Evolutionary conservation across 176 grass and related monocot genomes (phyloP), one percentile per base, ranked within the genome.

Genomic region (Triticum timopheevii): DNA sequence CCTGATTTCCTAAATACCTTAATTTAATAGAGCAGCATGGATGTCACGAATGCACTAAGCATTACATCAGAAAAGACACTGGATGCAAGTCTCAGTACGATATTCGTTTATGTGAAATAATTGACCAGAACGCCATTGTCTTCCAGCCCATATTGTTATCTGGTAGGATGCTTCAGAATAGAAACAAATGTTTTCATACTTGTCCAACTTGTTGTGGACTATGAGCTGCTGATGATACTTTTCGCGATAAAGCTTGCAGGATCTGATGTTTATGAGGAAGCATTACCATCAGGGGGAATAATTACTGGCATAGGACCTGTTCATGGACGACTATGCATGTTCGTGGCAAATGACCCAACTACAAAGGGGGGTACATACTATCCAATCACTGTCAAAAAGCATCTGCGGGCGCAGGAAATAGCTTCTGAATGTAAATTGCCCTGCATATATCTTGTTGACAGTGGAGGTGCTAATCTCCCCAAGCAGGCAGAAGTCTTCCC

Each of bases 401-500:
- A 98, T 89, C 79, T 98, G 70, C 82, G 96, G 33, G 96, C 96
- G 49, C 96, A 96, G 54, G 96, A 98, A 84, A 94, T 98, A 63
- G 96, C 93, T 87, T 87, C 84, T 49, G 88, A 98, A 28, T 95
- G 96, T 61, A 95, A 94, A 87, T 86, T 98, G 79, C 93, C 96
- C 22, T 98, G 92, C 86, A 91, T 98, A 80, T 98, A 98, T 86
- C 88, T 98, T 39, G 96, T 98, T 82, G 96, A 98, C 63, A 98
- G 96, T 56, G 96, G 96, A 70, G 96, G 96, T 61, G 96, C 92
- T 87, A 98, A 98, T 81, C 93, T 98, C 22, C 96, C 96, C 10
- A 94, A 89, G 82, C 96, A 98, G 79, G 96, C 96, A 44, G 96
- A 98, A 71, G 96, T 98, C 50, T 98, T 98, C 73, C 96, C 96